phyloP scores from a whole-genome alignment of 192 early-diverging fungal species.

The Coemansia furcata region DNA sequence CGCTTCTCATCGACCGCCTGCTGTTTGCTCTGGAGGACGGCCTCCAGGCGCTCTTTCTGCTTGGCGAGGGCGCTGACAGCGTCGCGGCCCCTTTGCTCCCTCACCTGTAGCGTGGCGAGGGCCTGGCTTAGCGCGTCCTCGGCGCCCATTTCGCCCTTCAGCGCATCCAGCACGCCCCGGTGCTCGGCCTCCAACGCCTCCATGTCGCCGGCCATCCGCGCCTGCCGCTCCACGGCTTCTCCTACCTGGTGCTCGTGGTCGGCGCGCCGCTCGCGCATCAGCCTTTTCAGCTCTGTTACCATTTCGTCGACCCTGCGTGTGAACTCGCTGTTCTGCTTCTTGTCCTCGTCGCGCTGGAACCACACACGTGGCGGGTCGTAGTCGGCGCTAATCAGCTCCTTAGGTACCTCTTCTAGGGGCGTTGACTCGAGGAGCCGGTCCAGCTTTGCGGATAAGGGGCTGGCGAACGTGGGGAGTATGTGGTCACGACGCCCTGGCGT shows the following conservation, averaged over 20 bases:
- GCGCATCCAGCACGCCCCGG: conserved; percentile 36
- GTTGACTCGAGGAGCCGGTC: conserved; percentile 39
- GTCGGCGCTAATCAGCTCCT: conserved; percentile 32
- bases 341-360: conserved; percentile 51
- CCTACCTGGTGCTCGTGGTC: conserved; percentile 16
- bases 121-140: conserved; percentile 39
- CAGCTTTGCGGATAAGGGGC: conserved; percentile 36
- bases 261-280: conserved; percentile 31
- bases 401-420: conserved; percentile 28
- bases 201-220: conserved; percentile 40
- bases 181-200: conserved; percentile 38
- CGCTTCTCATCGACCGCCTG: conserved; percentile 38
- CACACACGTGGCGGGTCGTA: conserved; percentile 51
- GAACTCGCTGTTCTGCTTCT: conserved; percentile 43
- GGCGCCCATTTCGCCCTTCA: conserved; percentile 53
- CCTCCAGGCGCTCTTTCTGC: too few relatives aligned
- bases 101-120: too few relatives aligned
- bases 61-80: too few relatives aligned
- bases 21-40: conserved; percentile 15
- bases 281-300: conserved; percentile 45
- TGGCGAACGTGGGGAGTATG: conserved; percentile 43
- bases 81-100: too few relatives aligned
- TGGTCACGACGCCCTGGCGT: conserved; percentile 50
- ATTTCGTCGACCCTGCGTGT: conserved; percentile 42
- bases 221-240: conserved; percentile 27